Evolutionary conservation across 1,284 basidiomycete genomes (phyloP), one percentile per base, ranked within the genome.

Genomic region (Ceratorhiza oryzae-sativae): DNA sequence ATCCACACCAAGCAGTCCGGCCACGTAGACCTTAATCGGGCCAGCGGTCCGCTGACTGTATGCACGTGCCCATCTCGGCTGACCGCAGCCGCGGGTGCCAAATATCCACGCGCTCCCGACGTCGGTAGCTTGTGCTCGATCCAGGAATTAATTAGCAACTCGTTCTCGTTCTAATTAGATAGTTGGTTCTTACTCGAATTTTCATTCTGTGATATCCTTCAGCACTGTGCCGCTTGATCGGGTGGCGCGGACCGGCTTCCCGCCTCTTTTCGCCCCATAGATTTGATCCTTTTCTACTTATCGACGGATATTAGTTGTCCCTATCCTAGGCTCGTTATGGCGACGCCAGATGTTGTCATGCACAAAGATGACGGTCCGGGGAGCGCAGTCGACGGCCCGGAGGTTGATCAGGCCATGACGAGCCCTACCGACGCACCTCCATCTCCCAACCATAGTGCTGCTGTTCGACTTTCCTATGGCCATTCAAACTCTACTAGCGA

Each of bases 301-400:
- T 34, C 32, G 18, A 56, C 53, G 12, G 53, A 13, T 56, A 36
- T 56, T 32, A n/a, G 30, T 18, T 56, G 18, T 34, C 30, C 53
- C 53, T 36, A 36, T 10, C 27, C 53, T 56, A 56, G n/a, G 53
- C 53, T 56, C 12, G 53, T 56, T 34, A 56, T 56, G 53, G 53
- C 53, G 34, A 56, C 30, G 30, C 4, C 30, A n/a, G 53, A 56
- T 36, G 32, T 56, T 36, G 30, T n/a, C 53, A 56, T 56, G 53
- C 9, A 56, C 53, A 36, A 20, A 8, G 32, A 56, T n/a, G 53
- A 56, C 53, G 53, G 53, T 15, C 53, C 53, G 53, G 53, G 34
- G 30, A n/a, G 4, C 30, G 27, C 32, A 32, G 32, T 32, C 30
- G 15, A 12, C 53, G 53, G 53, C 3, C 53, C 53, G 53, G 53